phyloP scores from a whole-genome alignment of 139 green algal species.

The Volvox reticuliferus region DNA sequence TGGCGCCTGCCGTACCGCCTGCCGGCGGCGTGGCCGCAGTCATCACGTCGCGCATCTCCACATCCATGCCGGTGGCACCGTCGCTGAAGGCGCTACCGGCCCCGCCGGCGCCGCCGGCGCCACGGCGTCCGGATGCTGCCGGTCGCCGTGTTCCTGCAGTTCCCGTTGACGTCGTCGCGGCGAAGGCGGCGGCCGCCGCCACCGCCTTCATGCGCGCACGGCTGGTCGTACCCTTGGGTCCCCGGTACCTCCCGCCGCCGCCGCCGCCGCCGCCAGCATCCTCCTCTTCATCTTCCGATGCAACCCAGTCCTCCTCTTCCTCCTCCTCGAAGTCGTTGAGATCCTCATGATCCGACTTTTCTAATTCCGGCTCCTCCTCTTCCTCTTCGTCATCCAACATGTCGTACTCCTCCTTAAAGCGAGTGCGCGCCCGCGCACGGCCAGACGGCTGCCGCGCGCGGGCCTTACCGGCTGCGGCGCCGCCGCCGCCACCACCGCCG shows the following conservation, averaged over 20 bases:
- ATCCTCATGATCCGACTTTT: constrained; percentile 7
- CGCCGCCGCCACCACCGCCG: not conserved
- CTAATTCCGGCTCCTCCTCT: constrained; percentile 1
- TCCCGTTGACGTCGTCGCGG: not conserved
- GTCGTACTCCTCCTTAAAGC: constrained; percentile 30
- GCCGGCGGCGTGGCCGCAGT: not conserved
- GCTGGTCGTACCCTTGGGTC: constrained; percentile 19
- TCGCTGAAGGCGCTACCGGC: not conserved
- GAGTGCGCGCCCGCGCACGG: not conserved
- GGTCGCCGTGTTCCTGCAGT: not conserved
- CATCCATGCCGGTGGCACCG: not conserved
- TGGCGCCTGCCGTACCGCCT: too few species aligned
- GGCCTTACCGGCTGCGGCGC: not conserved
- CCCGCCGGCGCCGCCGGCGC: not conserved
- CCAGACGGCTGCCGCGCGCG: not conserved
- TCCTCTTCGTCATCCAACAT: constrained; percentile 1
- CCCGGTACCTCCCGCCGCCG: not conserved
- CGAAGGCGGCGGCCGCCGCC: not conserved
- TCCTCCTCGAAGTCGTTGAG: not conserved
- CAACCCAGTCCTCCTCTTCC: constrained; percentile 37
- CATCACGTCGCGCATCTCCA: not conserved
- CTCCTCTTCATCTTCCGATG: not conserved
- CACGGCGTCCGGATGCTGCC: not conserved
- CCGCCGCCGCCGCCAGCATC: not conserved
- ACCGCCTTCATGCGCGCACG: not conserved